A percentile compares a stretch with the other conserved stretches of the same genome.
Evolutionary conservation across 768 basidiomycete genomes (phyloP).

Genomic region (Sporobolomyces pararoseus): DNA sequence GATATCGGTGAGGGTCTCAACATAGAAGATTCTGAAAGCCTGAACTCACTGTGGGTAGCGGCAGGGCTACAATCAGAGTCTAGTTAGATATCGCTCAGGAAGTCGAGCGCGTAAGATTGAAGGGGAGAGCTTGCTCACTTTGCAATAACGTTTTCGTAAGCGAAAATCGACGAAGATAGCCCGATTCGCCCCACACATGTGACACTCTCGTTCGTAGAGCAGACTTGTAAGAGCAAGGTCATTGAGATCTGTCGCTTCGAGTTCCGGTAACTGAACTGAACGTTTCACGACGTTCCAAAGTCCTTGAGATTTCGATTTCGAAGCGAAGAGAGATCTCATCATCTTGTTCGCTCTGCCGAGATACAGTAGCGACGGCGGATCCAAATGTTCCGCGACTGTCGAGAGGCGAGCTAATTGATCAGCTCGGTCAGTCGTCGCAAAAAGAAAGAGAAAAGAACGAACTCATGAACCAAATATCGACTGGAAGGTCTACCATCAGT

Average conservation of each 20-base stretch:
- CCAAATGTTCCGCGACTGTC: constrained; percentile 3
- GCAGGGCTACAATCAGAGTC: neutral
- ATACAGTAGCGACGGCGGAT: neutral
- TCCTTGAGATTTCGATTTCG: neutral
- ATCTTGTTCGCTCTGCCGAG: constrained; percentile 2
- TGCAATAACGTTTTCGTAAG: neutral
- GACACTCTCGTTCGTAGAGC: neutral
- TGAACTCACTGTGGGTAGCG: neutral
- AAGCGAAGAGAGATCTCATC: constrained; percentile 1
- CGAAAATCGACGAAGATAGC: neutral
- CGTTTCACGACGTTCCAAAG: constrained; percentile 3
- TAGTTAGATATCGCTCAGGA: neutral
- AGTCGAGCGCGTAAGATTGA: neutral
- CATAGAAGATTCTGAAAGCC: too few relatives aligned
- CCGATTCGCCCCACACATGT: neutral
- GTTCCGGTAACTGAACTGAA: neutral
- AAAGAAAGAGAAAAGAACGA: neutral
- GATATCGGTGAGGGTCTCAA: too few relatives aligned
- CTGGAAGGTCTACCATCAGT: neutral
- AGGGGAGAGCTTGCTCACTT: neutral
- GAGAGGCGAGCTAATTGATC: neutral
- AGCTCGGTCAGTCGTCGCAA: neutral
- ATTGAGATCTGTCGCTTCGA: neutral
- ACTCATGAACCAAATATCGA: constrained; percentile 3
- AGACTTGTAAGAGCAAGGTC: neutral